These are phyloP conservation scores for Ceratobasidium theobromae DNA, from an alignment of 1,284 basidiomycete species.

Conservation along the genomic window DNA sequence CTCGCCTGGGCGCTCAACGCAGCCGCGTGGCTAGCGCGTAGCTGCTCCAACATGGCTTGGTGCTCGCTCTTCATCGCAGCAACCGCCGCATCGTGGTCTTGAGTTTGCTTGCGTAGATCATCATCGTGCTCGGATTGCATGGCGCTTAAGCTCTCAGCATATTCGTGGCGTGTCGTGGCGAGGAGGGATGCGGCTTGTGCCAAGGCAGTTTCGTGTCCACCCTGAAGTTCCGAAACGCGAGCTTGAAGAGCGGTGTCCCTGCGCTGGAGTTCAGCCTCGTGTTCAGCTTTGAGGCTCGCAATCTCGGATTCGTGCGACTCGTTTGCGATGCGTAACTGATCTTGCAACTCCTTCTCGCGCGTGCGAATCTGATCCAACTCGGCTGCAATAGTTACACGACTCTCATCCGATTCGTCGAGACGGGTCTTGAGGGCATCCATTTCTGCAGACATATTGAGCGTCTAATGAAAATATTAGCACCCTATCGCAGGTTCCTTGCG, in stretches of 20 bases:
- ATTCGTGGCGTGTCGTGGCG: slow-evolving; percentile 52
- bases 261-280: slow-evolving; percentile 42
- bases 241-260: slow-evolving; percentile 12
- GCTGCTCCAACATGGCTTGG: slow-evolving; percentile 13
- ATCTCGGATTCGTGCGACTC: slow-evolving; percentile 54
- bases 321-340: slow-evolving; percentile 53
- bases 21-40: slow-evolving; percentile 1
- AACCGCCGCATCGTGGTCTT: slow-evolving; percentile 34
- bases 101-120: slow-evolving; percentile 30
- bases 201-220: slow-evolving; percentile 53
- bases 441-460: slow-evolving; percentile 82
- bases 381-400: slow-evolving; percentile 43
- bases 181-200: slow-evolving; percentile 48
- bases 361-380: slow-evolving; percentile 57
- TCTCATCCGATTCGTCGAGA: slow-evolving; percentile 48
- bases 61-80: slow-evolving; percentile 34
- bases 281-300: slow-evolving; percentile 51
- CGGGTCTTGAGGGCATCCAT: slow-evolving; percentile 70
- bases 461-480: slow-evolving; percentile 48
- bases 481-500: neutral
- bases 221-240: slow-evolving; percentile 52
- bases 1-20: slow-evolving; percentile 2
- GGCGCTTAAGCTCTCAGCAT: slow-evolving; percentile 44
- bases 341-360: slow-evolving; percentile 56
- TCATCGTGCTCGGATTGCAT: slow-evolving; percentile 31